phyloP scores from a whole-genome alignment of 2,329 filamentous ascomycete species.

The Alternaria tenuissima region DNA sequence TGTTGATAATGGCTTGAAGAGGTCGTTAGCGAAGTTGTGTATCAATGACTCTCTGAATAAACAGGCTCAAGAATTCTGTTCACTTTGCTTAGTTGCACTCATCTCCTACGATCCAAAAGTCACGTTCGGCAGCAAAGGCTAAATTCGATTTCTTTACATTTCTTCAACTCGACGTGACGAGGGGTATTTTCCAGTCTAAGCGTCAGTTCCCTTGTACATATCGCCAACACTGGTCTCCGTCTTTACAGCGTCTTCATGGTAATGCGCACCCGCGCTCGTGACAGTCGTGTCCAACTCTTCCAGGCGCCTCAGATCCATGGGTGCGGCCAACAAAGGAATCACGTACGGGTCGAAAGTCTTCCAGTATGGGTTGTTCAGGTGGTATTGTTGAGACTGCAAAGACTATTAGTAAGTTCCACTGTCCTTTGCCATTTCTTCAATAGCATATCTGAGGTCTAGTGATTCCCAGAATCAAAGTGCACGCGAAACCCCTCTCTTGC shows the following conservation, averaged over 20 bases:
- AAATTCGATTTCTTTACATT: neutral
- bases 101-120: neutral
- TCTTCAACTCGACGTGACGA: neutral
- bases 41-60: neutral
- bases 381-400: conserved; percentile 52
- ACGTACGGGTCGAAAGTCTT: conserved; percentile 80
- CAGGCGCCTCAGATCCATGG: conserved; percentile 73
- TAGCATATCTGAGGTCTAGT: neutral
- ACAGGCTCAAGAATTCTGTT: neutral
- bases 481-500: neutral
- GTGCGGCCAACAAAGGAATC: conserved; percentile 69
- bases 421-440: too few species aligned
- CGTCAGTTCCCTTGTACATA: conserved; percentile 19
- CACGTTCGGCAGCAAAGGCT: neutral
- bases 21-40: neutral
- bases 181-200: neutral
- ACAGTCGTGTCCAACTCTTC: conserved; percentile 66
- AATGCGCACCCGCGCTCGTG: conserved; percentile 5
- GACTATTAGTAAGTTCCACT: neutral
- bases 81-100: neutral
- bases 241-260: conserved; percentile 16
- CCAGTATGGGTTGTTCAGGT: conserved; percentile 72
- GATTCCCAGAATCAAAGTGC: too few species aligned
- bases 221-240: conserved; percentile 12
- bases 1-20: neutral